Percentiles rank a stretch among this genome's conserved stretches.
Evolutionary conservation across 768 basidiomycete species (phyloP).

Genomic region (Boletus subparvulus): DNA sequence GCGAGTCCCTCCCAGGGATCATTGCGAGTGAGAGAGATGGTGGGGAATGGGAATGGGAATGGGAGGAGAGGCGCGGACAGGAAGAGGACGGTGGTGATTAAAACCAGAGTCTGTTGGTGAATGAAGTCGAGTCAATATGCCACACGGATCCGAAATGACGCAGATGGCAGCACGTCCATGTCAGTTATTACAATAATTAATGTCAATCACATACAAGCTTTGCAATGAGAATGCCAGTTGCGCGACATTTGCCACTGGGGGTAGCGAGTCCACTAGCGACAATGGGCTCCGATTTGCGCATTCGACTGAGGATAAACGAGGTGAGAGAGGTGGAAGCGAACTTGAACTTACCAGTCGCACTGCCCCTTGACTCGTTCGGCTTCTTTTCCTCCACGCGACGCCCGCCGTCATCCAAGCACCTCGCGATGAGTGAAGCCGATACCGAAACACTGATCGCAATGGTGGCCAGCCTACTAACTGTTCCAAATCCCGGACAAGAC

Average conservation of each 20-base stretch:
- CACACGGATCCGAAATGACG: background rate
- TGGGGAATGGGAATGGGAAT: background rate
- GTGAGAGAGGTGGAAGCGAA: background rate
- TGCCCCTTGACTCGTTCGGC: background rate
- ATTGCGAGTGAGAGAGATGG: background rate
- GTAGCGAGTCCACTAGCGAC: background rate
- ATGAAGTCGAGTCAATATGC: background rate
- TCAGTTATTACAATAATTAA: background rate
- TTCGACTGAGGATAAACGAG: background rate
- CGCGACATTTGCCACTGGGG: background rate
- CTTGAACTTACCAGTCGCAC: background rate
- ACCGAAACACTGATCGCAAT: conserved; percentile 70
- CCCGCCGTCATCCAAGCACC: background rate
- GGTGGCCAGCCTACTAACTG: conserved; percentile 56
- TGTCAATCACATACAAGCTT: conserved; percentile 15
- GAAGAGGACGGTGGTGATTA: conserved; percentile 7
- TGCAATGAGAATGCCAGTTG: background rate
- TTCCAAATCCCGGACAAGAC: conserved; percentile 35
- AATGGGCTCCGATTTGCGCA: conserved; percentile 8
- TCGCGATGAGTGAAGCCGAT: conserved; percentile 38
- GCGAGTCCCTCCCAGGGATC: conserved; percentile 29
- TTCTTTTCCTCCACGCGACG: background rate
- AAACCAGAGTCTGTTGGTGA: conserved; percentile 11
- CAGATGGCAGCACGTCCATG: background rate
- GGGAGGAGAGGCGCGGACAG: conserved; percentile 3